Conservation (phyloP, 805 yeast species). For the Cyberlindnera saturnus region DNA sequence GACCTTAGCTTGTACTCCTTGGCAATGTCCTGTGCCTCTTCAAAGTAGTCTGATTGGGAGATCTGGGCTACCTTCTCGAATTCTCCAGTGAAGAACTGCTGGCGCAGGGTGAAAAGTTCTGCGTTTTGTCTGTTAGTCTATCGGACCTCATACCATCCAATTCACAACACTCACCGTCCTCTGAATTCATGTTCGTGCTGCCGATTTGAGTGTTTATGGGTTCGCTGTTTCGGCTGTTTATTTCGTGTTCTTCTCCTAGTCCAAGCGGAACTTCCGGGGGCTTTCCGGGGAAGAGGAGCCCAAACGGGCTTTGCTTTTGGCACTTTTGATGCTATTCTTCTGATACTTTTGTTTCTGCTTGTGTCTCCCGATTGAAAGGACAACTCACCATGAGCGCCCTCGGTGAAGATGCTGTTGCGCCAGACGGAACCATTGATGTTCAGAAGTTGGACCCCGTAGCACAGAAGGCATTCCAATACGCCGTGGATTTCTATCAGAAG, state of each 20-base stretch:
- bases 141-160: too few relatives aligned
- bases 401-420: slow-evolving; percentile 1
- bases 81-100: slow-evolving; percentile 57
- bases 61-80: slow-evolving; percentile 38
- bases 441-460: slow-evolving; percentile 11
- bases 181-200: too few relatives aligned
- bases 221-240: too few relatives aligned
- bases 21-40: slow-evolving; percentile 25
- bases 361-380: not conserved
- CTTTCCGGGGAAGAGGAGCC: too few relatives aligned
- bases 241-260: too few relatives aligned
- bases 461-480: slow-evolving; percentile 34
- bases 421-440: slow-evolving; percentile 6
- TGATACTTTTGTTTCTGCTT: too few relatives aligned
- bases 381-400: not conserved
- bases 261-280: too few relatives aligned
- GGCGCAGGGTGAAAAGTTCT: slow-evolving; percentile 50
- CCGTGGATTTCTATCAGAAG: slow-evolving; percentile 42
- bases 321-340: too few relatives aligned
- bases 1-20: slow-evolving; percentile 30
- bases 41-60: slow-evolving; percentile 31
- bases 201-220: too few relatives aligned
- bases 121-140: not conserved
- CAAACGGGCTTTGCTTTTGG: too few relatives aligned
- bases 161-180: too few relatives aligned